Conservation (phyloP, 352 stramenopile genomes). For the Pythium insidiosum region DNA sequence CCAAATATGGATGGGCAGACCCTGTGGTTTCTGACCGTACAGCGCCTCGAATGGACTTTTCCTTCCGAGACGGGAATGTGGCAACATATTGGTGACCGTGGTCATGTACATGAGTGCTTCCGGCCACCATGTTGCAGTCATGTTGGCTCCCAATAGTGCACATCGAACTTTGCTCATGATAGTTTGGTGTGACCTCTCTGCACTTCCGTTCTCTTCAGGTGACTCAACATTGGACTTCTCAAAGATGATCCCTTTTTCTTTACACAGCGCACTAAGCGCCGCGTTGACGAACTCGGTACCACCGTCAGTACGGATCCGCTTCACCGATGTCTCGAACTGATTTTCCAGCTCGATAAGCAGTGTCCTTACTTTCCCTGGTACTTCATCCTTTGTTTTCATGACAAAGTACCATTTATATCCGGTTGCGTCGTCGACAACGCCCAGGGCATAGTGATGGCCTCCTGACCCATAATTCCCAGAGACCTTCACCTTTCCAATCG, state of each 20-base stretch:
- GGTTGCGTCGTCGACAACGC: slow-evolving; percentile 9
- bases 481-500: too few species aligned
- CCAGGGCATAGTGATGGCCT: slow-evolving; percentile 8
- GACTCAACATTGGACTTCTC: slow-evolving; percentile 8
- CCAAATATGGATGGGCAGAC: slow-evolving; percentile 6
- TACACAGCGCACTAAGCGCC: not conserved
- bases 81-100: not conserved
- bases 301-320: not conserved
- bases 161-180: not conserved
- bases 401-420: slow-evolving; percentile 9
- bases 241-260: slow-evolving; percentile 7
- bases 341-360: slow-evolving; percentile 1
- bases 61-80: not conserved
- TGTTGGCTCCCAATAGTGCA: not conserved
- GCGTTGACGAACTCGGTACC: slow-evolving; percentile 1
- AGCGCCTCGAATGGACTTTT: slow-evolving; percentile 1
- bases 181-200: slow-evolving; percentile 1
- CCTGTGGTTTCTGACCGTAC: not conserved
- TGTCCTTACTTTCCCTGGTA: not conserved
- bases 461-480: too few species aligned
- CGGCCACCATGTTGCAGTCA: slow-evolving; percentile 2
- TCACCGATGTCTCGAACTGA: slow-evolving; percentile 2
- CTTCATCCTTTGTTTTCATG: too few species aligned
- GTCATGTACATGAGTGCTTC: not conserved
- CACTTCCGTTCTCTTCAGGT: slow-evolving; percentile 5